A percentile compares a stretch with the other conserved stretches of the same genome.
phyloP scores from a whole-genome alignment of 208 protist genomes.

The Crithidia fasciculata region DNA sequence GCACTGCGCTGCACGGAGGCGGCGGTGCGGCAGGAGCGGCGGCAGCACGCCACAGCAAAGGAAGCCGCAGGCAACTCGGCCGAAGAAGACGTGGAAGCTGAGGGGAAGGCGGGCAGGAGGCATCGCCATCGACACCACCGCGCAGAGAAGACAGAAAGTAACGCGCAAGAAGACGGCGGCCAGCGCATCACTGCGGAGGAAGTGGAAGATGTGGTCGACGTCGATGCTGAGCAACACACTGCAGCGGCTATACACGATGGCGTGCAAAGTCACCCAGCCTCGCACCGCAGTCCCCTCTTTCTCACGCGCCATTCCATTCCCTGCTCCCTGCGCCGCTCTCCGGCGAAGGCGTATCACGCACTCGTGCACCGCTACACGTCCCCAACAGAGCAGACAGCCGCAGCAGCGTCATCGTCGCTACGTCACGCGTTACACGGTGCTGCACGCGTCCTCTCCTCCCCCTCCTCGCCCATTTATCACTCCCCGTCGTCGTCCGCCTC shows the following conservation, averaged over 20 bases:
- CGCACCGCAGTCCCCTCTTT: constrained; percentile 6
- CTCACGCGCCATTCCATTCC: constrained; percentile 36
- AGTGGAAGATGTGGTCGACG: neutral
- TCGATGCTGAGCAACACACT: too few species aligned
- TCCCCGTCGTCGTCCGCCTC: constrained; percentile 7
- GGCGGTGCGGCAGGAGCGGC: neutral
- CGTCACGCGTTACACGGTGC: neutral
- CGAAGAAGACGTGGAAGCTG: neutral
- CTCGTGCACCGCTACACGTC: constrained; percentile 26
- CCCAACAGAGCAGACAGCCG: neutral
- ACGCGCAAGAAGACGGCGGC: too few species aligned
- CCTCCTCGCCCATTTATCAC: neutral
- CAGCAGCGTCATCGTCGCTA: neutral
- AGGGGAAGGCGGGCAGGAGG: too few species aligned
- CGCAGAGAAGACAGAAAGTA: too few species aligned
- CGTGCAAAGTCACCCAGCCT: neutral
- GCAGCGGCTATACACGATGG: too few species aligned
- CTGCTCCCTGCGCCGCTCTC: constrained; percentile 30
- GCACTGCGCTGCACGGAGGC: constrained; percentile 25
- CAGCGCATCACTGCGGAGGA: too few species aligned
- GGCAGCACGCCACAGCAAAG: neutral
- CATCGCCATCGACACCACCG: too few species aligned
- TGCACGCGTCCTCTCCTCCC: neutral
- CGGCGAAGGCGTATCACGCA: constrained; percentile 18
- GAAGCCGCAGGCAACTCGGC: neutral